These are phyloP conservation scores for Trifolium repens DNA, from an alignment of 306 rosid genomes.

Conservation along the genomic window DNA sequence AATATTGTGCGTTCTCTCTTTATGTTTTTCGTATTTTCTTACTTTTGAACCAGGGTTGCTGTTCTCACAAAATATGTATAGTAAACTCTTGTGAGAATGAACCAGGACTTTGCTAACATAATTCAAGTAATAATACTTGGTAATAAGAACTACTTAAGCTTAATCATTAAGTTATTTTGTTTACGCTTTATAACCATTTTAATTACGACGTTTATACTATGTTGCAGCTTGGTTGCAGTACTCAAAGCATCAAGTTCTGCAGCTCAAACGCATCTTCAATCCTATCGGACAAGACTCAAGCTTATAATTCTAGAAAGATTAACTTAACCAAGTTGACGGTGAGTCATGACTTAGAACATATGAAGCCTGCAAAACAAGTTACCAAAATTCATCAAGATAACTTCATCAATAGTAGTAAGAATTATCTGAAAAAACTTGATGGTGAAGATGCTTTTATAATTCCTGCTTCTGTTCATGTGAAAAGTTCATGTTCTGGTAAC, in stretches of 20 bases:
- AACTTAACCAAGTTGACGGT: conserved; percentile 44
- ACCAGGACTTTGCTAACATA: neutral
- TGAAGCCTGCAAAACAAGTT: conserved; percentile 40
- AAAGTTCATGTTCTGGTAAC: conserved; percentile 32
- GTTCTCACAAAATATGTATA: neutral
- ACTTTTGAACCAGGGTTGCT: conserved; percentile 2
- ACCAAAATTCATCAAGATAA: conserved; percentile 40
- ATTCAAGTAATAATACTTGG: conserved; percentile 14
- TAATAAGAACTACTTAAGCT: neutral
- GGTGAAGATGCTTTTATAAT: conserved; percentile 46
- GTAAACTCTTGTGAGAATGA: conserved; percentile 1
- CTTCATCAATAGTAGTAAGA: conserved; percentile 40
- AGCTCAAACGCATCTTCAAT: conserved; percentile 48
- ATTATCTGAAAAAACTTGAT: conserved; percentile 41
- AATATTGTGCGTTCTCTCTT: neutral
- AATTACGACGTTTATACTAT: conserved; percentile 14
- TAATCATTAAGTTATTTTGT: neutral
- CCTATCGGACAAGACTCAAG: conserved; percentile 48
- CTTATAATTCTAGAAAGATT: conserved; percentile 43
- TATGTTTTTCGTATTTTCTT: neutral
- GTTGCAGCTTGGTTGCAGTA: conserved; percentile 45
- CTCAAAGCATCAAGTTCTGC: conserved; percentile 47
- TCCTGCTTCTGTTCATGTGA: conserved; percentile 42
- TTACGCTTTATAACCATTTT: conserved; percentile 11
- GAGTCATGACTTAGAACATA: conserved; percentile 44